A percentile compares a stretch with the other conserved stretches of the same genome.
Conservation (phyloP, 176 grass and related monocot species). For the Bromus sterilis region DNA sequence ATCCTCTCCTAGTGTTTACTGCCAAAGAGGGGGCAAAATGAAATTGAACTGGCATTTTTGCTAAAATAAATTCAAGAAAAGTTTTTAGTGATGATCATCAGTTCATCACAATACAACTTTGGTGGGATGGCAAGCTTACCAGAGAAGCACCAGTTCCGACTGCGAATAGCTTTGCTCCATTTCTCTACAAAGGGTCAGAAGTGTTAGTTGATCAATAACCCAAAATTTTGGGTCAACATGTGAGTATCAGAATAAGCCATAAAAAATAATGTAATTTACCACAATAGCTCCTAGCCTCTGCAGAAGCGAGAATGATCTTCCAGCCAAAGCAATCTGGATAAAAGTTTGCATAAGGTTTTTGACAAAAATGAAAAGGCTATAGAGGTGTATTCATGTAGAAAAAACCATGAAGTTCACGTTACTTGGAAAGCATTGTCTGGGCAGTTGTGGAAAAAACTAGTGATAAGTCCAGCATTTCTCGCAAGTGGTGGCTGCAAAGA, state of each 20-base stretch:
- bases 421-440: slow-evolving; percentile 97
- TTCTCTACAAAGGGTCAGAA: slow-evolving; percentile 54
- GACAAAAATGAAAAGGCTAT: not conserved
- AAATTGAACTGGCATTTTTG: not conserved
- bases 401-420: not conserved
- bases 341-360: not conserved
- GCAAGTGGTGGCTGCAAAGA: slow-evolving; percentile 62
- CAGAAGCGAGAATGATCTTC: slow-evolving; percentile 73
- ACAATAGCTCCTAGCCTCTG: slow-evolving; percentile 89
- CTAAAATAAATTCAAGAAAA: not conserved
- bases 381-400: not conserved
- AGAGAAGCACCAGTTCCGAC: slow-evolving; percentile 83
- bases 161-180: slow-evolving; percentile 68
- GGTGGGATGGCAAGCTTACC: slow-evolving; percentile 19
- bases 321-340: slow-evolving; percentile 69
- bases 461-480: slow-evolving; percentile 52
- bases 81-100: not conserved
- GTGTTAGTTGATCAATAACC: not conserved
- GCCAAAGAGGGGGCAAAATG: not conserved
- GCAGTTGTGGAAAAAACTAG: slow-evolving; percentile 72
- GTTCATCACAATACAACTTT: not conserved
- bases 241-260: not conserved
- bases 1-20: not conserved
- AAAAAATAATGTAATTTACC: slow-evolving; percentile 32
- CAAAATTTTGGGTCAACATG: not conserved